Percentiles rank a stretch among this genome's conserved stretches.
These are phyloP conservation scores for Penicillium sp. DNA, from an alignment of 2,329 filamentous ascomycete genomes.

Conservation along the genomic window DNA sequence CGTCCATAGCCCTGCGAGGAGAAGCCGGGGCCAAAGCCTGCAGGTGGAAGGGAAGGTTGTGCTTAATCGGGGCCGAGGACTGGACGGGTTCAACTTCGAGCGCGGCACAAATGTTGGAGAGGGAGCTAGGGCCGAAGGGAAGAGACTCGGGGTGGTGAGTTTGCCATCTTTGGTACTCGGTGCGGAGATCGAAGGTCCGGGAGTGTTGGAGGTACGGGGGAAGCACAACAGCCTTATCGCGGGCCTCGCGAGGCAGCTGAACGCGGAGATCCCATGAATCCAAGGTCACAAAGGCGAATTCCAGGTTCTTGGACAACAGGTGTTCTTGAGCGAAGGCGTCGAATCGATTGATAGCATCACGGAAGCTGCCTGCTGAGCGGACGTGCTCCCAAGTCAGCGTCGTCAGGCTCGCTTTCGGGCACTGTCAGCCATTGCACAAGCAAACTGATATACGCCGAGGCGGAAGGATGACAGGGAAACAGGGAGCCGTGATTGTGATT, in stretches of 20 bases:
- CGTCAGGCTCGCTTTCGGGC: constrained; percentile 80
- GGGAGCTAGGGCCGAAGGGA: constrained; percentile 91
- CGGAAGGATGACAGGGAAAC: constrained; percentile 4
- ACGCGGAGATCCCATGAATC: constrained; percentile 98
- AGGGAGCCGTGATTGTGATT: constrained; percentile 10
- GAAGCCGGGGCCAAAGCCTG: constrained; percentile 95
- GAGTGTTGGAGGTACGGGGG: constrained; percentile 98
- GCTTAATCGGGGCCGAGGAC: constrained; percentile 96
- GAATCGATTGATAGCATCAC: constrained; percentile 94
- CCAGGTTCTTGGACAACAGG: constrained; percentile 84
- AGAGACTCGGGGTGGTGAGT: constrained; percentile 97
- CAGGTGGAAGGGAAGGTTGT: constrained; percentile 96
- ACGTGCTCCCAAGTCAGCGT: constrained; percentile 99
- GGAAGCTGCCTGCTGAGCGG: constrained; percentile 94
- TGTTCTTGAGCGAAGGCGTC: constrained; percentile 93
- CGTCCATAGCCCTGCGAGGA: constrained; percentile 94
- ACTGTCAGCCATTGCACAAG: constrained; percentile 34
- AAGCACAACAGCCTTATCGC: constrained; percentile 96
- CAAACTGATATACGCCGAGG: constrained; percentile 26
- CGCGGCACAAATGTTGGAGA: constrained; percentile 97
- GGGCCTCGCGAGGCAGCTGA: constrained; percentile 94
- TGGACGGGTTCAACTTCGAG: constrained; percentile 98
- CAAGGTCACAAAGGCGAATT: constrained; percentile 97
- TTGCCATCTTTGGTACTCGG: constrained; percentile 98
- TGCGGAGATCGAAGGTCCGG: constrained; percentile 92